Percentiles rank a stretch among this genome's conserved stretches.
These are phyloP conservation scores for Saccharum spontaneum DNA, from an alignment of 176 grass and related monocot genomes.

Conservation along the genomic window DNA sequence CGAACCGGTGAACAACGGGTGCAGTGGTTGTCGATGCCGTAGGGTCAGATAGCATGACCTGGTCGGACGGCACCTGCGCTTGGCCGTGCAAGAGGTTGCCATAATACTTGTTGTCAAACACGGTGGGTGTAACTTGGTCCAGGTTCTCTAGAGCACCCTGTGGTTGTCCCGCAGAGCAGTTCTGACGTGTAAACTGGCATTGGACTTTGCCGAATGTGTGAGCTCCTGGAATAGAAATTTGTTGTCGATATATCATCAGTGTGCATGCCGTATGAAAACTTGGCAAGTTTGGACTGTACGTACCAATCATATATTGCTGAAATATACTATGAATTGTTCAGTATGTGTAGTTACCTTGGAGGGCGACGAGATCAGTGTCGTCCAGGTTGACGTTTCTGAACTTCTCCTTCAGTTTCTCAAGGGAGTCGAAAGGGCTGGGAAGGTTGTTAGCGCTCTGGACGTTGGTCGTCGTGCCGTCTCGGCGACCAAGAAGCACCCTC, in stretches of 20 bases:
- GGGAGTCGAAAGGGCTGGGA: slow-evolving; percentile 43
- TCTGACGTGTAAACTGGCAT: slow-evolving; percentile 13
- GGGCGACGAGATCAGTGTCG: slow-evolving; percentile 43
- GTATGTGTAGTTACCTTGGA: slow-evolving; percentile 39
- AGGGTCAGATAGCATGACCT: slow-evolving; percentile 31
- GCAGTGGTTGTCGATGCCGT: neutral
- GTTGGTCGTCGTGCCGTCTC: neutral
- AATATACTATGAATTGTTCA: neutral
- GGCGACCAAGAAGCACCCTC: slow-evolving; percentile 8
- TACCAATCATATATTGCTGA: neutral
- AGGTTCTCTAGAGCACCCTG: slow-evolving; percentile 23
- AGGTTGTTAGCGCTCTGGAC: slow-evolving; percentile 36
- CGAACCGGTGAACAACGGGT: slow-evolving; percentile 29
- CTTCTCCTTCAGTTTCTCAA: slow-evolving; percentile 36
- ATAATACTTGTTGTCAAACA: slow-evolving; percentile 58
- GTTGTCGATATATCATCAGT: neutral
- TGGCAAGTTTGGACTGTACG: neutral
- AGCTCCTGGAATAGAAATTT: neutral
- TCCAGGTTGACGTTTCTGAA: slow-evolving; percentile 47
- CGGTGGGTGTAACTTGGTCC: slow-evolving; percentile 34
- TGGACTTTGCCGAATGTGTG: slow-evolving; percentile 54
- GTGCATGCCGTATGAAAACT: no score
- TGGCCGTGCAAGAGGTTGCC: slow-evolving; percentile 27
- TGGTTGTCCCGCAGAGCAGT: slow-evolving; percentile 21
- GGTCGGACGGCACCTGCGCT: slow-evolving; percentile 42